Conservation (phyloP, 805 yeast species). For the Lachancea waltii region DNA sequence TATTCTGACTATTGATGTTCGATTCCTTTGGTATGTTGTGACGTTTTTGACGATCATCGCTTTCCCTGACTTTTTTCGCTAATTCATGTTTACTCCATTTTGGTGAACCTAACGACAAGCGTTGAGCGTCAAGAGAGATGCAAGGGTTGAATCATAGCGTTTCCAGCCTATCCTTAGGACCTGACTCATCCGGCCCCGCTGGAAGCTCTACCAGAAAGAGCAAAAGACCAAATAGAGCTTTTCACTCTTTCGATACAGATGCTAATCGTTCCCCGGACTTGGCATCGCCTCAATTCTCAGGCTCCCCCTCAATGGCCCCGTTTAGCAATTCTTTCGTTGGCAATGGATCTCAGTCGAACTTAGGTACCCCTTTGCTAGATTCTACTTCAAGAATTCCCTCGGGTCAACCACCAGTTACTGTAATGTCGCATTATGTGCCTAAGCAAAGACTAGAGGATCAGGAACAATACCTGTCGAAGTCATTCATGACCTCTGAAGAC, state of each 20-base stretch:
- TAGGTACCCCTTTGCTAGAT: background rate
- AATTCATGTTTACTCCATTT: no score
- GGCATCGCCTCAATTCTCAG: no score
- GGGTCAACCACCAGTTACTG: conserved; percentile 1
- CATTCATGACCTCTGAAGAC: conserved; percentile 68
- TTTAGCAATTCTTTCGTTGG: no score
- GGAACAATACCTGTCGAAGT: conserved; percentile 33
- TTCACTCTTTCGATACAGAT: conserved; percentile 20
- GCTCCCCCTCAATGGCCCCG: no score
- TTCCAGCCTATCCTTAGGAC: conserved; percentile 21
- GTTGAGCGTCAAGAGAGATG: no score
- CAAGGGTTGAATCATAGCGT: conserved; percentile 15
- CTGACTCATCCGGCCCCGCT: conserved; percentile 8
- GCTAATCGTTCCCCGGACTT: background rate
- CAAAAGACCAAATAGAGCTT: conserved; percentile 30
- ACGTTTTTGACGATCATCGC: no score
- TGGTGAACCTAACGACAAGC: no score
- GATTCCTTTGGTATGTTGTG: no score
- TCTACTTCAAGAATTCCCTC: background rate
- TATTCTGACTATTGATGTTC: no score
- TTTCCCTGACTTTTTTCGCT: no score
- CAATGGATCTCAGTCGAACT: no score
- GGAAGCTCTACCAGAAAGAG: conserved; percentile 16
- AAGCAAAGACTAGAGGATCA: conserved; percentile 33
- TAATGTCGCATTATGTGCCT: conserved; percentile 27